Percentiles rank a stretch among this genome's conserved stretches.
These are phyloP conservation scores for Ophiostoma sp. DNA, from an alignment of 2,329 filamentous ascomycete genomes.

Conservation along the genomic window DNA sequence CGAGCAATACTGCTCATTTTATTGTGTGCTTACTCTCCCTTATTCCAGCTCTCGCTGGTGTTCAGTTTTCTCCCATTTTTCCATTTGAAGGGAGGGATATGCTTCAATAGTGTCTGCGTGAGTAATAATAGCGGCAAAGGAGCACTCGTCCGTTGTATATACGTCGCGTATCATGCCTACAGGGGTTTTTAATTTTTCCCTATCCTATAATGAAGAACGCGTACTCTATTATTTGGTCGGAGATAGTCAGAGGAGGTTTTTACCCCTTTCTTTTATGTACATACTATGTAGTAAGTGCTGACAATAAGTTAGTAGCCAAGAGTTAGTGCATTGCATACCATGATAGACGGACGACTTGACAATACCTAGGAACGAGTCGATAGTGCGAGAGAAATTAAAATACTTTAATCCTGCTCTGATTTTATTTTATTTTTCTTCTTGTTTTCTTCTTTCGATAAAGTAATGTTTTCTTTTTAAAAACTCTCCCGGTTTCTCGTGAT, in stretches of 20 bases:
- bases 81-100: background rate
- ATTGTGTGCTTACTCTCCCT: background rate
- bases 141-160: background rate
- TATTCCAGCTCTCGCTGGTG: background rate
- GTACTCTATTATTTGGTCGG: background rate
- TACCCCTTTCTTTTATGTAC: background rate
- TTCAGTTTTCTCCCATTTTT: too few relatives aligned
- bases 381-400: background rate
- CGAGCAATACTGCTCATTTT: background rate
- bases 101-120: background rate
- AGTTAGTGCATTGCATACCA: background rate
- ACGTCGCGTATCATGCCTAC: too few relatives aligned
- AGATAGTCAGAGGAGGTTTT: background rate
- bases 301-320: background rate
- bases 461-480: too few relatives aligned
- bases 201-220: background rate
- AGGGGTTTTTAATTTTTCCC: too few relatives aligned
- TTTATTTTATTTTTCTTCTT: too few relatives aligned
- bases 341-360: background rate
- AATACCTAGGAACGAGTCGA: background rate
- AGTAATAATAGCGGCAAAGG: background rate
- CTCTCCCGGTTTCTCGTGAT: background rate
- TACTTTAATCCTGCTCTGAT: background rate
- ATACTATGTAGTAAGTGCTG: too few relatives aligned
- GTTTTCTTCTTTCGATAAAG: background rate